Conservation (phyloP, 345 rosid species). For the Citrus sp. region DNA sequence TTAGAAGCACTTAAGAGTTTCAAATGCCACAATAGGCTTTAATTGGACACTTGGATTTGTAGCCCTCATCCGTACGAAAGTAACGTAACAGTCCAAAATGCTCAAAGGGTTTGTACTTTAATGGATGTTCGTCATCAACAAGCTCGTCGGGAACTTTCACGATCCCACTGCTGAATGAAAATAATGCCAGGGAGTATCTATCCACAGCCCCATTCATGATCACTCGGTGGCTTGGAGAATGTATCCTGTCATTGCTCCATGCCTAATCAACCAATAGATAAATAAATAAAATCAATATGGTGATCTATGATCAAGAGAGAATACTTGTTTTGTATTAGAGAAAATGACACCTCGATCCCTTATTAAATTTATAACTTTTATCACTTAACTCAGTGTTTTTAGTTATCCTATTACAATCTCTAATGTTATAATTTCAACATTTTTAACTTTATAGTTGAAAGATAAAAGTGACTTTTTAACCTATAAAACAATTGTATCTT, state of each 20-base stretch:
- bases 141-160: constrained; percentile 40
- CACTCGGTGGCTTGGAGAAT: constrained; percentile 47
- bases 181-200: constrained; percentile 45
- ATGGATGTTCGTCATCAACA: constrained; percentile 45
- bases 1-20: background rate
- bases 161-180: constrained; percentile 39
- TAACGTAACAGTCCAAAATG: constrained; percentile 40
- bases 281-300: background rate
- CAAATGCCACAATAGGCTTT: constrained; percentile 48
- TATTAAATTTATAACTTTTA: no score
- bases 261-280: constrained; percentile 25
- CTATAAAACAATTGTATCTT: no score
- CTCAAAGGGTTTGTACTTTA: constrained; percentile 43
- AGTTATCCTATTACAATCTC: no score
- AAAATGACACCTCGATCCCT: no score
- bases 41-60: constrained; percentile 38
- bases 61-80: constrained; percentile 40
- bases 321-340: background rate
- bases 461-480: no score
- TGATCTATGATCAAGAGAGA: background rate
- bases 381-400: no score
- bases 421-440: no score
- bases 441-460: no score
- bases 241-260: constrained; percentile 58
- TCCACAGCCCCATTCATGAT: constrained; percentile 35